A percentile compares a stretch with the other conserved stretches of the same genome.
phyloP scores from a whole-genome alignment of 305 asterid genomes.

The Fraxinus ornus region DNA sequence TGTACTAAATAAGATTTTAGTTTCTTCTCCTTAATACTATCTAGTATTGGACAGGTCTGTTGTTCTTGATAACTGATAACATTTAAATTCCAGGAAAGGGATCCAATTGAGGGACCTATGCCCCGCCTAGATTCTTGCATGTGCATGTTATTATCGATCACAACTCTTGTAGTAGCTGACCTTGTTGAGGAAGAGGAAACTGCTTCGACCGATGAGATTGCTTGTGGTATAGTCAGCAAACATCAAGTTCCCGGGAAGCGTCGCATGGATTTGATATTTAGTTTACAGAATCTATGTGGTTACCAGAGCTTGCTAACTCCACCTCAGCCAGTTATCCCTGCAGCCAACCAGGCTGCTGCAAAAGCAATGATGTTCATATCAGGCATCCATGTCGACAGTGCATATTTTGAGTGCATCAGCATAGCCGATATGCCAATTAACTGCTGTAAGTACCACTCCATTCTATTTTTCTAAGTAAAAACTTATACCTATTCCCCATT shows the following conservation, averaged over 20 bases:
- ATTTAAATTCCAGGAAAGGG: slow-evolving; percentile 67
- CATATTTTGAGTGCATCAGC: slow-evolving; percentile 69
- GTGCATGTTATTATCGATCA: slow-evolving; percentile 81
- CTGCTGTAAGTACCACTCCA: slow-evolving; percentile 61
- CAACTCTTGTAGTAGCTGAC: slow-evolving; percentile 85
- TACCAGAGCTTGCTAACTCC: slow-evolving; percentile 81
- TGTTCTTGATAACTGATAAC: slow-evolving; percentile 8
- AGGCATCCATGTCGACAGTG: slow-evolving; percentile 47
- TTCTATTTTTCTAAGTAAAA: neutral
- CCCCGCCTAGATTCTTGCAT: slow-evolving; percentile 93
- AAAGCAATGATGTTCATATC: slow-evolving; percentile 81
- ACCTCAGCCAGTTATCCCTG: slow-evolving; percentile 64
- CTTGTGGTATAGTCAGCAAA: slow-evolving; percentile 32
- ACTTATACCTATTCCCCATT: neutral
- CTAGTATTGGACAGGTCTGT: neutral
- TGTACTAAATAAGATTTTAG: neutral
- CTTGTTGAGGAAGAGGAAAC: slow-evolving; percentile 89
- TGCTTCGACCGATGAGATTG: slow-evolving; percentile 35
- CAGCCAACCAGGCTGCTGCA: slow-evolving; percentile 91
- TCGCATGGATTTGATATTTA: slow-evolving; percentile 59
- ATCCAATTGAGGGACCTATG: slow-evolving; percentile 96
- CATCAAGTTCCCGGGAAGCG: slow-evolving; percentile 45
- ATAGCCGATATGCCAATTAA: slow-evolving; percentile 62
- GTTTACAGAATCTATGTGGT: slow-evolving; percentile 72
- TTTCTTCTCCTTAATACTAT: neutral